Evolutionary conservation across 2,329 filamentous ascomycete species (phyloP).

Genomic region (Pseudocercospora macadamiae): DNA sequence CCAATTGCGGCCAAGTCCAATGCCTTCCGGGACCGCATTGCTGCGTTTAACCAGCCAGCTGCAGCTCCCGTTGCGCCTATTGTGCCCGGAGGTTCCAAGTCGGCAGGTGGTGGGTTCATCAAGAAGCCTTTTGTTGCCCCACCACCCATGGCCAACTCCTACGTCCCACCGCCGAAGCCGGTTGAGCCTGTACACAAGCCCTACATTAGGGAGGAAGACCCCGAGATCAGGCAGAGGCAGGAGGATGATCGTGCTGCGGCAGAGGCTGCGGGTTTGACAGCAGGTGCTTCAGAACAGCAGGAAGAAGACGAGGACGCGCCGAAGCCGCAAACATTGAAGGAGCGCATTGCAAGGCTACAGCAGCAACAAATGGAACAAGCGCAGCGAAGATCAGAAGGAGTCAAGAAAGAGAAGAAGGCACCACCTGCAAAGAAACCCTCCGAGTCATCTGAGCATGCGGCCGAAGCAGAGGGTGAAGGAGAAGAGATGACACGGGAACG

Average conservation of each 20-base stretch:
- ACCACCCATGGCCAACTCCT: conserved; percentile 89
- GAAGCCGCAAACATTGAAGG: conserved; percentile 91
- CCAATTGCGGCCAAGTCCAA: conserved; percentile 69
- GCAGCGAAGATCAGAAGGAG: conserved; percentile 77
- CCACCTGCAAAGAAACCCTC: conserved; percentile 65
- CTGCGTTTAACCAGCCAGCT: conserved; percentile 90
- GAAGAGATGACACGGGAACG: conserved; percentile 42
- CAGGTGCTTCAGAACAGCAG: conserved; percentile 45
- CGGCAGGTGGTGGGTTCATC: conserved; percentile 69
- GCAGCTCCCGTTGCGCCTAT: conserved; percentile 86
- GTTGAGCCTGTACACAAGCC: conserved; percentile 66
- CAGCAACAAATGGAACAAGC: conserved; percentile 92
- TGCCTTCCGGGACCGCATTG: conserved; percentile 93
- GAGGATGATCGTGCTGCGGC: conserved; percentile 68
- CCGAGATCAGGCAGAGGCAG: conserved; percentile 63
- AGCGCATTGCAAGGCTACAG: conserved; percentile 90
- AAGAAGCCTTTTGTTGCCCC: conserved; percentile 97
- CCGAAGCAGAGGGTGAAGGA: conserved; percentile 42
- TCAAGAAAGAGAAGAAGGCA: conserved; percentile 79
- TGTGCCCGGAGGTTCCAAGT: conserved; percentile 68
- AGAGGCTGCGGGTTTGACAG: conserved; percentile 65
- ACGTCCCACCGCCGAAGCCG: conserved; percentile 75
- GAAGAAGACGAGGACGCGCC: conserved; percentile 74
- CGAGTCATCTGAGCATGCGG: conserved; percentile 47
- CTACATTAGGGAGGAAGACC: conserved; percentile 87